A percentile compares a stretch with the other conserved stretches of the same genome.
These are phyloP conservation scores for Physocladia obscura DNA, from an alignment of 192 early-diverging fungal genomes.

Conservation along the genomic window DNA sequence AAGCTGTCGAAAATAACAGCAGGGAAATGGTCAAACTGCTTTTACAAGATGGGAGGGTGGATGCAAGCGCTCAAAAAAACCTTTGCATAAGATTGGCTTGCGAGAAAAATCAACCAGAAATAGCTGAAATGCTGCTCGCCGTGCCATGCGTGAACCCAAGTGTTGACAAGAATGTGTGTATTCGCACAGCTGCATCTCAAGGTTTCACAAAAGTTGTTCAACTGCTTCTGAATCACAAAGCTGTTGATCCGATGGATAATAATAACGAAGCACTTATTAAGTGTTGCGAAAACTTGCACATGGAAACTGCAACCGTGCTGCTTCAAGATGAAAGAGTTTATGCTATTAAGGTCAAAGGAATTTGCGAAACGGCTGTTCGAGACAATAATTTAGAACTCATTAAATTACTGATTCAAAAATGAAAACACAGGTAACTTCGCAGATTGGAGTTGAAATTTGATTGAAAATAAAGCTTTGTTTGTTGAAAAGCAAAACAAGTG, in stretches of 20 bases:
- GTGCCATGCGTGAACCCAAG: not conserved
- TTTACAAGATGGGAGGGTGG: conserved; percentile 20
- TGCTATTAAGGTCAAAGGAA: no score
- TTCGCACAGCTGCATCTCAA: not conserved
- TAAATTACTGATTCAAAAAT: no score
- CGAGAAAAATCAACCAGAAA: not conserved
- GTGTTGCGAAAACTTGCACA: no score
- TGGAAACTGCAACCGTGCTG: no score
- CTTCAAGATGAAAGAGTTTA: no score
- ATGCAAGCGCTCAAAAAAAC: conserved; percentile 15
- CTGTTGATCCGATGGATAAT: not conserved
- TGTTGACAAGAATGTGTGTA: not conserved
- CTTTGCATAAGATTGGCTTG: not conserved
- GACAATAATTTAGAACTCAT: no score
- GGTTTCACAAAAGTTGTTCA: not conserved
- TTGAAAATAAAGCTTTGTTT: no score
- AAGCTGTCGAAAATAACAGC: conserved; percentile 7
- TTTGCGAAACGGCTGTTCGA: no score
- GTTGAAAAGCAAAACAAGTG: no score
- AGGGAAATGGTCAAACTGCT: conserved; percentile 9
- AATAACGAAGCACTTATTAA: no score
- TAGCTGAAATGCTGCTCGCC: not conserved
- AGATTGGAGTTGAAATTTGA: no score
- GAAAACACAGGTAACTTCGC: no score
- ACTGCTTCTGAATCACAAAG: not conserved